Conservation (phyloP, 2,329 filamentous ascomycete species). For the Bimuria novae-zelandiae region DNA sequence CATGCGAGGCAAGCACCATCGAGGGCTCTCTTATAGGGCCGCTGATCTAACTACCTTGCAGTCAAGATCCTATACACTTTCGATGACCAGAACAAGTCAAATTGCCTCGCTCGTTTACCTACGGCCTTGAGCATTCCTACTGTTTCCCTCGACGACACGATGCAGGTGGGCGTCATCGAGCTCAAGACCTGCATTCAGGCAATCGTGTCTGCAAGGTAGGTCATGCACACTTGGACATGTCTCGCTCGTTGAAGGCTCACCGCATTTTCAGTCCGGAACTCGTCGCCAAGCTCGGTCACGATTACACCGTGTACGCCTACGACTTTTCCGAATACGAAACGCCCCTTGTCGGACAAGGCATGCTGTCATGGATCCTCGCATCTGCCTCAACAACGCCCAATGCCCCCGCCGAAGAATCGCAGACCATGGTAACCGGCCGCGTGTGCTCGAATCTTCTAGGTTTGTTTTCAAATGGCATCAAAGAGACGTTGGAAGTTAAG, state of each 20-base stretch:
- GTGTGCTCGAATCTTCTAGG: constrained; percentile 85
- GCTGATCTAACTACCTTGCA: constrained; percentile 48
- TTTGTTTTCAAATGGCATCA: constrained; percentile 79
- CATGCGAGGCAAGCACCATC: constrained; percentile 52
- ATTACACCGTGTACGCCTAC: constrained; percentile 96
- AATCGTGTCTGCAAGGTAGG: constrained; percentile 67
- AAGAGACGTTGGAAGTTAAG: constrained; percentile 91
- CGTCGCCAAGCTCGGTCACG: constrained; percentile 69
- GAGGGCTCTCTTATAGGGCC: not conserved
- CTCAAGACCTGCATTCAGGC: constrained; percentile 85
- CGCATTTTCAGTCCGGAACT: constrained; percentile 78
- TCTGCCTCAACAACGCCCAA: constrained; percentile 61
- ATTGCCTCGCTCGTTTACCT: constrained; percentile 85
- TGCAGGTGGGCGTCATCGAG: constrained; percentile 84
- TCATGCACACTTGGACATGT: constrained; percentile 14
- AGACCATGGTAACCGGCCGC: constrained; percentile 81
- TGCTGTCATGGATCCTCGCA: constrained; percentile 82
- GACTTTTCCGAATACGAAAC: constrained; percentile 96
- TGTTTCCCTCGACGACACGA: constrained; percentile 77
- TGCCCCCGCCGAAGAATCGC: constrained; percentile 63
- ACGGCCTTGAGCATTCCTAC: constrained; percentile 80
- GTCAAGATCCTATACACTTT: constrained; percentile 98
- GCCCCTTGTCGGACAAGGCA: constrained; percentile 91
- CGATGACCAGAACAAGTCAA: constrained; percentile 83
- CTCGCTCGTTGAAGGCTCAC: constrained; percentile 24